Conservation (phyloP, 2,329 filamentous ascomycete genomes). For the Rachicladosporium sp. region DNA sequence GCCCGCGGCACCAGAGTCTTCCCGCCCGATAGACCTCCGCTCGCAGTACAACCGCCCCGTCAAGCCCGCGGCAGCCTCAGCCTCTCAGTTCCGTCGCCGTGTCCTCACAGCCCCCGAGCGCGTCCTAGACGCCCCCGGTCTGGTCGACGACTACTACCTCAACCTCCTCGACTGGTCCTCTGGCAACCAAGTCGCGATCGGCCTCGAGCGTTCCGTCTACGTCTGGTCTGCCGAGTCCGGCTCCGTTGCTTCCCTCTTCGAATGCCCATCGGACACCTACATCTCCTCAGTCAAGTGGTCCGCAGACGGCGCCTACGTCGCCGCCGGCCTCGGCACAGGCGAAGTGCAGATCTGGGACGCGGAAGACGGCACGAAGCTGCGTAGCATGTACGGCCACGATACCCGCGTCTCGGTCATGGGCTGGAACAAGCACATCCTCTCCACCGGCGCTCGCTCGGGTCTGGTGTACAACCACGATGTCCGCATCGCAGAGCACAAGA, state of each 20-base stretch:
- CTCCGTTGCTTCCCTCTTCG: constrained; percentile 74
- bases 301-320: constrained; percentile 88
- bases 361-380: constrained; percentile 84
- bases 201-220: constrained; percentile 91
- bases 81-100: constrained; percentile 79
- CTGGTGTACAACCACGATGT: constrained; percentile 98
- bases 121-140: constrained; percentile 86
- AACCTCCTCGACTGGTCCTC: constrained; percentile 98
- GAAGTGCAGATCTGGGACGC: constrained; percentile 99
- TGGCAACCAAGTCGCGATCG: constrained; percentile 94
- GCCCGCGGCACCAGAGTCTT: constrained; percentile 93
- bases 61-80: constrained; percentile 59
- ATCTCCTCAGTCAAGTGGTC: constrained; percentile 99
- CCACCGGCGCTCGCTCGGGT: constrained; percentile 85
- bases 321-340: constrained; percentile 84
- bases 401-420: constrained; percentile 95
- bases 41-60: constrained; percentile 97
- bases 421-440: constrained; percentile 97
- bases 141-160: constrained; percentile 97
- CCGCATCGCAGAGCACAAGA: constrained; percentile 93
- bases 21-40: constrained; percentile 92
- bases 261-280: constrained; percentile 83
- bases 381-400: constrained; percentile 97
- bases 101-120: constrained; percentile 92
- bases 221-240: constrained; percentile 97